Evolutionary conservation across 108 stramenopile species (phyloP).

Genomic region (Parmales sp.): DNA sequence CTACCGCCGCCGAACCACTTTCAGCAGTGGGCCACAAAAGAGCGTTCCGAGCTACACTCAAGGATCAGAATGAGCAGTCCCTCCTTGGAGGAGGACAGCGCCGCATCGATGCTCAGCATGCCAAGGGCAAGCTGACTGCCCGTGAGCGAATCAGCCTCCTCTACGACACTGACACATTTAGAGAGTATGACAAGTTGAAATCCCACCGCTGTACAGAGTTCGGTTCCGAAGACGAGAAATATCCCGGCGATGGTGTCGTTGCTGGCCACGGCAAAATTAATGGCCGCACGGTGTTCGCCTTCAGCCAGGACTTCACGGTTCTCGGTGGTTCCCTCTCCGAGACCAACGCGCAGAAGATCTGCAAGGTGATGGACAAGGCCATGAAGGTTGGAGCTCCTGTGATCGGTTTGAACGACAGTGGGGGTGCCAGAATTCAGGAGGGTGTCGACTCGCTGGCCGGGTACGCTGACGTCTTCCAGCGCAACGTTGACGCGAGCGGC

Average conservation of each 20-base stretch:
- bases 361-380: conserved; percentile 98
- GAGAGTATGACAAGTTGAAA: conserved; percentile 89
- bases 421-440: conserved; percentile 98
- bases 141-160: conserved; percentile 84
- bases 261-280: conserved; percentile 48
- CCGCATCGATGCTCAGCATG: conserved; percentile 76
- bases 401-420: conserved; percentile 96
- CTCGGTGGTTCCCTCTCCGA: conserved; percentile 90
- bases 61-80: conserved; percentile 40
- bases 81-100: conserved; percentile 74
- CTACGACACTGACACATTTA: conserved; percentile 79
- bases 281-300: conserved; percentile 75
- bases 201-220: conserved; percentile 71
- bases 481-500: conserved; percentile 90
- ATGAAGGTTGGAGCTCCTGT: conserved; percentile 85
- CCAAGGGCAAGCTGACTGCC: conserved; percentile 91
- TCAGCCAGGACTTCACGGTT: conserved; percentile 96
- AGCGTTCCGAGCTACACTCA: conserved; percentile 59
- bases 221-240: conserved; percentile 30
- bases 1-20: background rate
- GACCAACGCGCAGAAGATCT: conserved; percentile 97
- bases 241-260: conserved; percentile 95
- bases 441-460: conserved; percentile 91
- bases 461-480: conserved; percentile 98
- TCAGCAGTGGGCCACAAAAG: conserved; percentile 34